Evolutionary conservation across 495 filamentous ascomycete genomes (phyloP).

Genomic region (Neurospora intermedia): DNA sequence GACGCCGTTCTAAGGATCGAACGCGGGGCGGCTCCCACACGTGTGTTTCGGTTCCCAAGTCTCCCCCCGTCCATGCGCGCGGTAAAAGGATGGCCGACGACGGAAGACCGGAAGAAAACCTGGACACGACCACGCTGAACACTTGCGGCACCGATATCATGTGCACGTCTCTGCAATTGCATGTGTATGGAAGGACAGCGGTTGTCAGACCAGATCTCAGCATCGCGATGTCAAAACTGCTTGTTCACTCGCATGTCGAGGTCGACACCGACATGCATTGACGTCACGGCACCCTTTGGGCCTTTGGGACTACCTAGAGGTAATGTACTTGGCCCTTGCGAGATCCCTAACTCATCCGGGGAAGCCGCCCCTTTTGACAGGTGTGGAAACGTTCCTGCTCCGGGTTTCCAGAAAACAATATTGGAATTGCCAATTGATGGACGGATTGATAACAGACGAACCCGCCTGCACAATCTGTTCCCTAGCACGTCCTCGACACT

Average conservation of each 20-base stretch:
- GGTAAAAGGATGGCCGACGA: background rate
- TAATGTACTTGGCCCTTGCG: background rate
- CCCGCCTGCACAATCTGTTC: background rate
- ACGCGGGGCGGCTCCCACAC: background rate
- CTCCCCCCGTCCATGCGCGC: background rate
- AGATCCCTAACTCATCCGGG: background rate
- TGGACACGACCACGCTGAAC: background rate
- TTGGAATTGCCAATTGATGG: background rate
- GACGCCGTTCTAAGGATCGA: background rate
- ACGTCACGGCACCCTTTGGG: background rate
- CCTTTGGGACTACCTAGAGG: background rate
- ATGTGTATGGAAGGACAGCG: background rate
- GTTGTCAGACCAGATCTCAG: background rate
- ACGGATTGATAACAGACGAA: background rate
- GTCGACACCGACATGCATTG: background rate
- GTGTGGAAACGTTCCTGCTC: background rate
- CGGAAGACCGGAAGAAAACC: background rate
- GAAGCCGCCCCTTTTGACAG: background rate
- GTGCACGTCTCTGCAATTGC: background rate
- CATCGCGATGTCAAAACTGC: background rate
- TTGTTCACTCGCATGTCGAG: background rate
- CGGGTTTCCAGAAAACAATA: background rate
- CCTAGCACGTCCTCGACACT: background rate
- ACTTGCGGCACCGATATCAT: background rate
- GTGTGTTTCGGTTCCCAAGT: background rate